Evolutionary conservation across 2,329 filamentous ascomycete species (phyloP), one percentile per base, ranked within the genome.

Genomic region (Aureobasidium pullulans): DNA sequence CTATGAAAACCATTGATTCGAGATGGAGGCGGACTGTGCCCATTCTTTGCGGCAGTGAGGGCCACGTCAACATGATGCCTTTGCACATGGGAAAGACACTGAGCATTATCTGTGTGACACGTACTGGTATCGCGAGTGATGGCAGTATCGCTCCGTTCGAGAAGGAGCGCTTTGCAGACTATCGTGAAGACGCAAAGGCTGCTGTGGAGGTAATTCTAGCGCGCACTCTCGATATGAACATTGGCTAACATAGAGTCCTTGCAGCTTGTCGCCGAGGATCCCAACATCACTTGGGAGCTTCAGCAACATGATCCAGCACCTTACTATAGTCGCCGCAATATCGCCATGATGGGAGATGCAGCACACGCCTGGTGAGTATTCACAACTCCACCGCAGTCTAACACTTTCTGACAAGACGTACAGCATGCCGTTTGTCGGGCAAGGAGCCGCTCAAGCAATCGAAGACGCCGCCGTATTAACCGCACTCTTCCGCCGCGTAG

Each of bases 261-360:
- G 23, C 15, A 61, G 59, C 56, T 71, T 56, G 66, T 71, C 1
- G 66, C 67, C 1, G 60, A 64, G 9, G 67, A 69, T 29, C 66
- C 66, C 1, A 61, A 47, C 36, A 65, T 64, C n/a, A 66, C 66
- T 9, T 71, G 70, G 70, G 66, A 64, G 23, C 64, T 66, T 23
- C 64, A 68, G 39, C 67, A 71, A 62, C 68, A 72, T 62, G 70
- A 68, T 28, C 67, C 69, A 32, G 69, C 71, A 13, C 69, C 69
- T n/a, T 67, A 61, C 15, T 73, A 72, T 61, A 61, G 58, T 62
- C 65, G 64, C 5, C 66, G 66, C 19, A 52, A 62, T 4, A 64
- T 73, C 11, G 65, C 65, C 29, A 68, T 75, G 49, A 67, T 72
- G 47, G 74, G 74, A 13, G 73, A 76, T 52, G 71, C 73, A 23